phyloP scores from a whole-genome alignment of 768 basidiomycete genomes.

The Myochromella boudieri region DNA sequence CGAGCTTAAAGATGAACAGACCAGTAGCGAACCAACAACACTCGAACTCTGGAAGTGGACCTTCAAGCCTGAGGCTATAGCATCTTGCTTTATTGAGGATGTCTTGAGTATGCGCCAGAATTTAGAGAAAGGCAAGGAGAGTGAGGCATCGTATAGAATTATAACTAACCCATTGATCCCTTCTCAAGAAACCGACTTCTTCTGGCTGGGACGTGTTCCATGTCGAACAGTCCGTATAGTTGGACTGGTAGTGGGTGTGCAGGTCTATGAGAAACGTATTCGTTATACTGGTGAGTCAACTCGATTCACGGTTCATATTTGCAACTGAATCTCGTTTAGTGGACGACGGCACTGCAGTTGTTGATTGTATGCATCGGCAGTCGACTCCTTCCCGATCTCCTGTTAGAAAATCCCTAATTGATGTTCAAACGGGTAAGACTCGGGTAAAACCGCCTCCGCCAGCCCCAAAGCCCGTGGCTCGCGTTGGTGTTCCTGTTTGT shows the following conservation, averaged over 20 bases:
- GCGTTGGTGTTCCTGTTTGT: slow-evolving; percentile 46
- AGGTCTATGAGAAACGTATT: slow-evolving; percentile 56
- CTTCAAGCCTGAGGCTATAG: slow-evolving; percentile 51
- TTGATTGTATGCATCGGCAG: slow-evolving; percentile 60
- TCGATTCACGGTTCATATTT: background rate
- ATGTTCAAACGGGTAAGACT: slow-evolving; percentile 3
- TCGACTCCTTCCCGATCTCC: slow-evolving; percentile 25
- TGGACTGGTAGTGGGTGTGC: slow-evolving; percentile 65
- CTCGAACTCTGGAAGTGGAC: slow-evolving; percentile 54
- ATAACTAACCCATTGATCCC: slow-evolving; percentile 5
- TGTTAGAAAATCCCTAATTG: slow-evolving; percentile 14
- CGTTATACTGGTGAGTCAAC: slow-evolving; percentile 55
- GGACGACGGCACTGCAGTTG: slow-evolving; percentile 74
- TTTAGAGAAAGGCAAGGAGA: slow-evolving; percentile 27
- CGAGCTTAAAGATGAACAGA: background rate
- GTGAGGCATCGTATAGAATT: background rate
- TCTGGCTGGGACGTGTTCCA: slow-evolving; percentile 70
- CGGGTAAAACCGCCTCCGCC: slow-evolving; percentile 19
- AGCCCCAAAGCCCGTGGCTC: slow-evolving; percentile 32
- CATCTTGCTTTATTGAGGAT: slow-evolving; percentile 56
- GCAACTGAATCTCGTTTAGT: slow-evolving; percentile 38
- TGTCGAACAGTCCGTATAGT: slow-evolving; percentile 63
- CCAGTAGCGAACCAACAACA: slow-evolving; percentile 7
- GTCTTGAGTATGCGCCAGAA: slow-evolving; percentile 45
- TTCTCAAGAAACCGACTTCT: slow-evolving; percentile 54